Base-by-base conservation (phyloP, 768 basidiomycete genomes). In the Psilocybe cyanescens region DNA sequence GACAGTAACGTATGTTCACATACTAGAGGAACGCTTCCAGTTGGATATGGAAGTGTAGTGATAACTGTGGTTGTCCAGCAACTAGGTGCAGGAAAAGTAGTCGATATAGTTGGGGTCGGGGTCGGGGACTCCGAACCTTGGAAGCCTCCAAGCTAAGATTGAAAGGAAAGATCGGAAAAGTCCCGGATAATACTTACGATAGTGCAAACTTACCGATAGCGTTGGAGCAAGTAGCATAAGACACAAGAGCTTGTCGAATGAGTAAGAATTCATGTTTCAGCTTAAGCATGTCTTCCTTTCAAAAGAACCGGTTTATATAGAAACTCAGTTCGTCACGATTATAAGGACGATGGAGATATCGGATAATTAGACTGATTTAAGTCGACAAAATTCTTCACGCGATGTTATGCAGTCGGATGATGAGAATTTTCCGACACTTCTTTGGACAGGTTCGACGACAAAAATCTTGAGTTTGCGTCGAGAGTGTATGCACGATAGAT, bases 21-120 rank as follows among this genome's bases (percentile, higher is more conserved):
- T 45, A 49, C 57, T 31, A 39, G 6, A 3, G n/a, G 53, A 37
- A 59, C 53, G 35, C 11, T 28, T 17, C 58, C 46, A 46, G 35
- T 19, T 9, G 30, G n/a, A 4, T 19, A 44, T 19, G 55, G 55
- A 46, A 30, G 4, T 30, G 55, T 4, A 45, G 45, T 11, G 33
- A 57, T 39, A 3, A 57, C 28, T 8, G 56, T 57, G 11, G 56
- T 50, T 29, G 45, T 33, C 45, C 29, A 57, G 31, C 56, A 57
- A 33, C 56, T 57, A 8, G 28, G 45, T 17, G 56, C 47, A 1
- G 29, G 45, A 17, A n/a, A 31, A 4, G 46, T 30, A 2, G 46
- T 57, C 16, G 56, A 31, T 8, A 41, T 12, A 24, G 55, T 57
- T 19, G 45, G 46, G 11, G 33, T 57, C 11, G 56, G 33, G 11